Conservation (phyloP, 208 protist species). For the Leishmania martiniquensis region DNA sequence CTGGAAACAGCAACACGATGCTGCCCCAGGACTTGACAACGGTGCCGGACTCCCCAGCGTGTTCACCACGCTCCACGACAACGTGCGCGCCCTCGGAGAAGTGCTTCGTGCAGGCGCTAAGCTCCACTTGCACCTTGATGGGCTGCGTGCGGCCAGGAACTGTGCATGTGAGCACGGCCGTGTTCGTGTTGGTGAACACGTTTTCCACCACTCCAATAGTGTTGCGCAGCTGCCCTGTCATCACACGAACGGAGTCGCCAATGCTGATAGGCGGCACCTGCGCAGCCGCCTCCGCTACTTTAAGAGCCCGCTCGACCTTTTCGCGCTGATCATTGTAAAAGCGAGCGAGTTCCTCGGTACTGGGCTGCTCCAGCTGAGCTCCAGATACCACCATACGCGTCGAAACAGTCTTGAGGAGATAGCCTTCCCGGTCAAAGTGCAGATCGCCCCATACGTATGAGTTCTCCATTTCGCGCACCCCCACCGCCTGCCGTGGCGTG, state of each 20-base stretch:
- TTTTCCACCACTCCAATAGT: conserved; percentile 77
- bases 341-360: conserved; percentile 80
- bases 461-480: conserved; percentile 58
- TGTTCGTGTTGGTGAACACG: conserved; percentile 74
- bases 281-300: conserved; percentile 29
- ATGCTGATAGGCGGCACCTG: conserved; percentile 36
- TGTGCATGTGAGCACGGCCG: conserved; percentile 62
- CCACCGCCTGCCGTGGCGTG: conserved; percentile 62
- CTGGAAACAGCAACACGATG: conserved; percentile 79
- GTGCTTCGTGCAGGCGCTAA: conserved; percentile 77
- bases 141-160: conserved; percentile 57
- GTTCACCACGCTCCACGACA: conserved; percentile 75
- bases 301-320: conserved; percentile 66
- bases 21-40: conserved; percentile 81
- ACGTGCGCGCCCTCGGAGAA: conserved; percentile 89
- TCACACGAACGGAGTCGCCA: conserved; percentile 84
- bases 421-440: conserved; percentile 87
- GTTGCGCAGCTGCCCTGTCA: conserved; percentile 73
- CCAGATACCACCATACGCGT: conserved; percentile 67
- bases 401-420: conserved; percentile 82
- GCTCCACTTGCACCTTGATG: conserved; percentile 81
- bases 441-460: conserved; percentile 83
- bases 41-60: conserved; percentile 86
- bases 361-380: conserved; percentile 72
- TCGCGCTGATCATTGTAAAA: conserved; percentile 89